phyloP scores from a whole-genome alignment of 2,329 filamentous ascomycete species.

The Colletotrichum karsti region DNA sequence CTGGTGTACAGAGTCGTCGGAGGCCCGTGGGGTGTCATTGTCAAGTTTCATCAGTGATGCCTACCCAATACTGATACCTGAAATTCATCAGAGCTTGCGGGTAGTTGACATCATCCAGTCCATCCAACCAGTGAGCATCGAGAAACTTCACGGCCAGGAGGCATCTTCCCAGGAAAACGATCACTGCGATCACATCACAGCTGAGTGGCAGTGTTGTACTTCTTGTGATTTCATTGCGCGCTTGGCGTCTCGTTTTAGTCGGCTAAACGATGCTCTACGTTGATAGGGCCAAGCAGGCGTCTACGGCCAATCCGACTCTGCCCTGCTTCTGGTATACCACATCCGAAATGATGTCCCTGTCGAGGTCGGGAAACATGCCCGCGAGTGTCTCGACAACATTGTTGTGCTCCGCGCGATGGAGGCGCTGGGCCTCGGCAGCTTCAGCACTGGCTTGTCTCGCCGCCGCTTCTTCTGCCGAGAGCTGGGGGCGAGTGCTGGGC shows the following conservation, averaged over 20 bases:
- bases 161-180: neutral
- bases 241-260: neutral
- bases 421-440: slow-evolving; percentile 83
- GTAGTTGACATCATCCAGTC: neutral
- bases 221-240: neutral
- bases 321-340: slow-evolving; percentile 97
- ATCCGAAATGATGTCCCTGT: slow-evolving; percentile 94
- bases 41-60: neutral
- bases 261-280: slow-evolving; percentile 36
- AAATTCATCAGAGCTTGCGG: neutral
- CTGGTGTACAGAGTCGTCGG: neutral
- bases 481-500: slow-evolving; percentile 38
- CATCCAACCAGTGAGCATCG: neutral
- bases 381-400: slow-evolving; percentile 94
- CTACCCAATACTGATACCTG: neutral
- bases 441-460: slow-evolving; percentile 92
- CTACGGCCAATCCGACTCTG: slow-evolving; percentile 85
- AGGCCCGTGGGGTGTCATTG: neutral
- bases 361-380: slow-evolving; percentile 96
- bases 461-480: slow-evolving; percentile 86
- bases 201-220: neutral
- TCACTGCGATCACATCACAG: neutral
- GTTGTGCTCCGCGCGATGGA: slow-evolving; percentile 85
- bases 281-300: slow-evolving; percentile 80
- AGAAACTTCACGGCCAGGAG: neutral